Conservation (phyloP, 2,329 filamentous ascomycete genomes). For the Huntiella abstrusa region DNA sequence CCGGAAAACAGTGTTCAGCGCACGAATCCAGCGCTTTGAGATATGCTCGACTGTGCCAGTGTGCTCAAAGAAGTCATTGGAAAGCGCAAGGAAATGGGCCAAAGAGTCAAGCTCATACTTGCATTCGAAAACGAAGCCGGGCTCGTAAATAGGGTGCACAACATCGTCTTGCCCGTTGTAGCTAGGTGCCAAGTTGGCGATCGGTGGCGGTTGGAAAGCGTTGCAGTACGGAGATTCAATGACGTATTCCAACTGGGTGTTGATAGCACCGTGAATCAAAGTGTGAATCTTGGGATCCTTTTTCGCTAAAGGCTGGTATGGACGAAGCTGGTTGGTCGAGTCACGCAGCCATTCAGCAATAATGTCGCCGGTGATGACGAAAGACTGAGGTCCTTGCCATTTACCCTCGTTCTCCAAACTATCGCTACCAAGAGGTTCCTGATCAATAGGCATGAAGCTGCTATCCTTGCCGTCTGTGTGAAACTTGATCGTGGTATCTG, state of each 20-base stretch:
- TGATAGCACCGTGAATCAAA: slow-evolving; percentile 80
- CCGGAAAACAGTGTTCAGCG: slow-evolving; percentile 52
- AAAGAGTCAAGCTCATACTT: slow-evolving; percentile 97
- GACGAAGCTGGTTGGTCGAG: slow-evolving; percentile 80
- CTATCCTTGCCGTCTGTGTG: slow-evolving; percentile 44
- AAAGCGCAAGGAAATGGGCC: slow-evolving; percentile 71
- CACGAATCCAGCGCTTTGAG: slow-evolving; percentile 57
- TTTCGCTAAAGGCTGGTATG: slow-evolving; percentile 71
- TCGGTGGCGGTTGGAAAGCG: slow-evolving; percentile 85
- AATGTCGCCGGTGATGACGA: slow-evolving; percentile 86
- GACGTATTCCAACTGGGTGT: slow-evolving; percentile 88
- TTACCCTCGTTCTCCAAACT: slow-evolving; percentile 32
- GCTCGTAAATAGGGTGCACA: slow-evolving; percentile 78
- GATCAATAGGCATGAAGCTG: slow-evolving; percentile 19
- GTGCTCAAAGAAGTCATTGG: slow-evolving; percentile 69
- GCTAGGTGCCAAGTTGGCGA: slow-evolving; percentile 52
- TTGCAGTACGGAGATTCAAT: slow-evolving; percentile 95
- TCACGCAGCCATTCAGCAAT: slow-evolving; percentile 85
- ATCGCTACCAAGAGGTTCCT: slow-evolving; percentile 15
- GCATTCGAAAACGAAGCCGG: slow-evolving; percentile 79
- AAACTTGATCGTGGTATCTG: slow-evolving; percentile 80
- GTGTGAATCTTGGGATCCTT: slow-evolving; percentile 61
- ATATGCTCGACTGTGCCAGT: slow-evolving; percentile 65
- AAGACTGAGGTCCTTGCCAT: slow-evolving; percentile 77
- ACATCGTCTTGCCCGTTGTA: slow-evolving; percentile 65